Conservation (phyloP, 1,284 basidiomycete genomes). For the Hymenochaete sp. region DNA sequence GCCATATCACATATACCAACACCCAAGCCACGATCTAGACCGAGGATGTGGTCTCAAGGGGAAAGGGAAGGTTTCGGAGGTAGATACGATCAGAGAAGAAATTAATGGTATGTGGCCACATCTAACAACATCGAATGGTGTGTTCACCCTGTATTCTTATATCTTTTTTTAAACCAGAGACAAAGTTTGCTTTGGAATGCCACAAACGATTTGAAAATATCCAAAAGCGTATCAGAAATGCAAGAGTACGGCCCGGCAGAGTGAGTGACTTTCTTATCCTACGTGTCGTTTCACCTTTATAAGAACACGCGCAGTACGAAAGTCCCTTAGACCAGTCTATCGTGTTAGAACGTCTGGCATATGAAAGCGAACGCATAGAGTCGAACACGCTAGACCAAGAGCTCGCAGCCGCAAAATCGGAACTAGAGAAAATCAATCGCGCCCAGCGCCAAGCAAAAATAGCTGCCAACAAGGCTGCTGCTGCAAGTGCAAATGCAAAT, state of each 20-base stretch:
- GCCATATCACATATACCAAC: conserved; percentile 70
- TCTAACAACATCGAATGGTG: conserved; percentile 5
- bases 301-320: conserved; percentile 35
- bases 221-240: conserved; percentile 46
- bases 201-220: conserved; percentile 47
- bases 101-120: conserved; percentile 40
- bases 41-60: conserved; percentile 37
- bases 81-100: conserved; percentile 32
- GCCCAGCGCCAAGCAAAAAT: conserved; percentile 40
- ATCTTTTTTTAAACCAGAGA: conserved; percentile 35
- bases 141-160: conserved; percentile 2
- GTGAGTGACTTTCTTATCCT: conserved; percentile 30
- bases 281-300: background rate
- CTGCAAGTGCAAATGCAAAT: conserved; percentile 3
- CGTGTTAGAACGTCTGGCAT: conserved; percentile 47
- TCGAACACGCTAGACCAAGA: conserved; percentile 46
- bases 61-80: conserved; percentile 44
- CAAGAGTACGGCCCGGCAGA: conserved; percentile 45
- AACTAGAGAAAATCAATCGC: conserved; percentile 57
- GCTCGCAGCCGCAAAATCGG: conserved; percentile 49
- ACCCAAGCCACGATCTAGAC: conserved; percentile 54
- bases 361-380: conserved; percentile 59
- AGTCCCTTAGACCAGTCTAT: conserved; percentile 55
- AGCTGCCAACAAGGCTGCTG: conserved; percentile 15
- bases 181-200: conserved; percentile 58